Conservation (phyloP, 768 basidiomycete genomes). For the Tylopilus sp. region DNA sequence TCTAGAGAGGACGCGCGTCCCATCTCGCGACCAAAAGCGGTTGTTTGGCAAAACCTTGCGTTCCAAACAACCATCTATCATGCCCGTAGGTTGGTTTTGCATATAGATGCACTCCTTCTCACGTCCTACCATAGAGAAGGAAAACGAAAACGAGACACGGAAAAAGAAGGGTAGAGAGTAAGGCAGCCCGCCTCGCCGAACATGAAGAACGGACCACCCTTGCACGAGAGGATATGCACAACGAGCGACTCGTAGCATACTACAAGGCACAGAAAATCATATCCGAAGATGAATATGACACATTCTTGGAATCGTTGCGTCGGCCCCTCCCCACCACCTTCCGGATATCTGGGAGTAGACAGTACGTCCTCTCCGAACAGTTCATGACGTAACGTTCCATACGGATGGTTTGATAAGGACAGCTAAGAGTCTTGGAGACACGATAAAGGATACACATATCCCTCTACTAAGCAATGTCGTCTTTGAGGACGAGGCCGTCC, state of each 20-base stretch:
- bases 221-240: constrained; percentile 63
- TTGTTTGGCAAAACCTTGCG: constrained; percentile 31
- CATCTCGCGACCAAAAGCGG: constrained; percentile 22
- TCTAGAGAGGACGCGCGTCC: constrained; percentile 30
- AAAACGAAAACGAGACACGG: constrained; percentile 16
- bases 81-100: constrained; percentile 15
- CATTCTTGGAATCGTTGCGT: constrained; percentile 61
- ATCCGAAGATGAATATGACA: constrained; percentile 74
- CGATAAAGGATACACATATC: constrained; percentile 75
- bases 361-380: constrained; percentile 52
- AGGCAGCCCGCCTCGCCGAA: constrained; percentile 9
- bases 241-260: constrained; percentile 63
- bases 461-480: constrained; percentile 67
- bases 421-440: constrained; percentile 72
- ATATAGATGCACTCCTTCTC: not conserved
- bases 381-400: not conserved
- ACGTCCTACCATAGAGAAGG: constrained; percentile 13
- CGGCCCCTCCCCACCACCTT: constrained; percentile 90
- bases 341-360: constrained; percentile 82
- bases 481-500: constrained; percentile 72
- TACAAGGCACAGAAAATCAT: constrained; percentile 77
- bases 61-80: constrained; percentile 29
- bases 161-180: constrained; percentile 10
- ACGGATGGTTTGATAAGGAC: constrained; percentile 40
- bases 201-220: constrained; percentile 49